Evolutionary conservation across 106 monocot species (phyloP), one percentile per base, ranked within the genome.

Genomic region (Gastrodia elata): DNA sequence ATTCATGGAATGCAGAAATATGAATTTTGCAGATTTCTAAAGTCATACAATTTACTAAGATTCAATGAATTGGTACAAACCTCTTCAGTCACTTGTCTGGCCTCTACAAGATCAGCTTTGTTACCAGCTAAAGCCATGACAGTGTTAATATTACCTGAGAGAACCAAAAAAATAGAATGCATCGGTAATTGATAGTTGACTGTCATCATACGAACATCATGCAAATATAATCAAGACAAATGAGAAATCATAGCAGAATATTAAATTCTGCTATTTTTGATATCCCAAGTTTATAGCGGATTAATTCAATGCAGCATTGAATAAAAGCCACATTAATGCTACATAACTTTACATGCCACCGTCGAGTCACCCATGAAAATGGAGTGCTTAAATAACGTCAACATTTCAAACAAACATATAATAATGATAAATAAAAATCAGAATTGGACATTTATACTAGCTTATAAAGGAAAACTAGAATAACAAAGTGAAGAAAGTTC

Each of bases 111-210:
- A 80, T 94, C 94, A 76, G 86, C 77, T 85, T 91, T 95, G 74
- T 95, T 95, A 48, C 94, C 94, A 68, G 91, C 91, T 74, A 95
- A 87, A 64, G 91, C 94, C 83, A 91, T 79, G 42, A 95, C 83
- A 41, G 87, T 91, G 79, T 44, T 87, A 27, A 83, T 27, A 77
- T 82, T 91, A 71, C 91, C 91, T 91, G 52, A 48, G 41, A 69
- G 61, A 74, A 68, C 20, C n/a, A 14, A 43, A 48, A 36, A 30
- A 11, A 41, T 39, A 33, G 69, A 18, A 20, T 14, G 25, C 14
- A 81, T 25, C 56, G 36, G 8, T 35, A 70, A n/a, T 1, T 6
- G 24, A 39, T 25, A 70, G 6, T 46, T 43, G 40, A 3, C 9
- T 11, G 0, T 13, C 71, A 34, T 16, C 71, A 24, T 71, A 39